A percentile compares a stretch with the other conserved stretches of the same genome.
These are phyloP conservation scores for Scutellaria galericulata DNA, from an alignment of 257 asterid genomes.

Conservation along the genomic window DNA sequence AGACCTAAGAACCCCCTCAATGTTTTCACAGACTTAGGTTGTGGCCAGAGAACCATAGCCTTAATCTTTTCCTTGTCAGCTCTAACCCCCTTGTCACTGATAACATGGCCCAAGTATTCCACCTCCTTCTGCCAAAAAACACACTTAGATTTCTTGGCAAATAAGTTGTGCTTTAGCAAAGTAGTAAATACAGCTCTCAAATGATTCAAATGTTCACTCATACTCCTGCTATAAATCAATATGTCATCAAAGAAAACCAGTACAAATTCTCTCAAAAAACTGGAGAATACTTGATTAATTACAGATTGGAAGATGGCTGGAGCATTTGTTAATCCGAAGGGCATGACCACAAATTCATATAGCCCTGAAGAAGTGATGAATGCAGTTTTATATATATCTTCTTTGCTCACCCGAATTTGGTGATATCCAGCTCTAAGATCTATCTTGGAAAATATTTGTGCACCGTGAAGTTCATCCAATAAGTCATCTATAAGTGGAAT, in stretches of 20 bases:
- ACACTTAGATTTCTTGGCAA: neutral
- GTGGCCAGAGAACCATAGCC: neutral
- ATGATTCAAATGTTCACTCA: neutral
- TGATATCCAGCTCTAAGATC: neutral
- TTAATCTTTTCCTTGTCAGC: neutral
- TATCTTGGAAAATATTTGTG: neutral
- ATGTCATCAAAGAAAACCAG: neutral
- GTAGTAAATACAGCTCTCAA: neutral
- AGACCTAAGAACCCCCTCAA: neutral
- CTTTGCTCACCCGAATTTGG: neutral
- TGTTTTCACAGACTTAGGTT: neutral
- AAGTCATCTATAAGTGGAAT: too few species aligned
- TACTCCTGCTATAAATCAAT: neutral
- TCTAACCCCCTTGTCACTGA: neutral
- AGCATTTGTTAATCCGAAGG: neutral
- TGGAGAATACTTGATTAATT: neutral
- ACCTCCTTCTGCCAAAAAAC: neutral
- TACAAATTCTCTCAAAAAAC: neutral
- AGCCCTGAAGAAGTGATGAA: neutral
- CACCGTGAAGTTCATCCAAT: neutral
- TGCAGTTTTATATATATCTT: neutral
- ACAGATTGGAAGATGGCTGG: neutral
- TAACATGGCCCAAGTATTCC: neutral
- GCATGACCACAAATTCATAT: neutral
- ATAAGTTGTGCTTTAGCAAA: neutral